Base-by-base conservation (phyloP, 768 basidiomycete species). In the Grammothele lineata region DNA sequence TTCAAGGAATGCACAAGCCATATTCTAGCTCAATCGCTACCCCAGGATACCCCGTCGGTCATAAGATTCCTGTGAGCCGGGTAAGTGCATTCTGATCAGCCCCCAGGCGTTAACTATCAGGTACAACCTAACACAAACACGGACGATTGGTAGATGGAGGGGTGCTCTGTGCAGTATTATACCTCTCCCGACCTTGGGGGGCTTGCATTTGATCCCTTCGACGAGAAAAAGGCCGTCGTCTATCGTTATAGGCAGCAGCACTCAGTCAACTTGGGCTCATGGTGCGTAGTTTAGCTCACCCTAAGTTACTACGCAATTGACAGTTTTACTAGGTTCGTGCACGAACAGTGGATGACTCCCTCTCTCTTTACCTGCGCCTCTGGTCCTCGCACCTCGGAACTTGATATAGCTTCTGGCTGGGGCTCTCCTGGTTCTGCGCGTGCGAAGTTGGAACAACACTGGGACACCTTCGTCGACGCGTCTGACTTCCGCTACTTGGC, bases 341-440 rank as follows among this genome's bases (percentile, higher is more conserved):
- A 81, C 47, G 85, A 89, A 61, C 66, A 72, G 18, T 89, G 86
- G 85, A 85, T 88, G 80, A 77, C 77, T 1, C 81, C 83, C 3
- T 81, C 81, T 25, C 45, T 83, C 23, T 87, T 85, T 58, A 54
- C 57, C 4, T 81, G 81, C 45, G 83, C 85, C 3, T 58, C 69
- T 18, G 82, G 73, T 3, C 55, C 68, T 12, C 67, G 70, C 55
- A 56, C 65, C 2, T 74, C 83, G 2, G 86, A 87, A 58, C 60
- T 81, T 27, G 84, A 87, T 58, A 75, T 88, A 33, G 83, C 85
- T 5, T 71, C 66, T 15, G 85, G 85, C 3, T 86, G 78, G 78
- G 72, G 70, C 15, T 71, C 70, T 18, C 42, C 55, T 7, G 56
- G 63, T 2, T 58, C 57, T 50, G 76, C 81, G 37, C 73, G 72